Percentiles rank a stretch among this genome's conserved stretches.
Evolutionary conservation across 2,329 filamentous ascomycete species (phyloP).

Genomic region (Fusarium pininemorale): DNA sequence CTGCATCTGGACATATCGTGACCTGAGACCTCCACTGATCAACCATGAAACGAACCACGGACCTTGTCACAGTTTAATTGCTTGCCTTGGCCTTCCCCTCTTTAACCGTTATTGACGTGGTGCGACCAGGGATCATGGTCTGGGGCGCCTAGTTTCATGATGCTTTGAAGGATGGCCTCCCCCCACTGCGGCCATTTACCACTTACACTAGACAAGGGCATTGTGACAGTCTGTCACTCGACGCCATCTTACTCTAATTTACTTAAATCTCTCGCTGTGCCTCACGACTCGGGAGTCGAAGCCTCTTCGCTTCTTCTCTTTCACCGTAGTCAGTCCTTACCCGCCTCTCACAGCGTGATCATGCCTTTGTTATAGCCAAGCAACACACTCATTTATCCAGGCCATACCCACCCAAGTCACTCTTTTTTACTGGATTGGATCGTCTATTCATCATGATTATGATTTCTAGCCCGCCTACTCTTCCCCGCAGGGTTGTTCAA

Average conservation of each 20-base stretch:
- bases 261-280: conserved; percentile 37
- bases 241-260: conserved; percentile 20
- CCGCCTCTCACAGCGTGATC: conserved; percentile 16
- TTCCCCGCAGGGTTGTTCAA: conserved; percentile 37
- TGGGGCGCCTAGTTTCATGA: conserved; percentile 35
- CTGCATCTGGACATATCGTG: background rate
- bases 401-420: conserved; percentile 39
- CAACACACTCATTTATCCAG: conserved; percentile 17
- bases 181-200: conserved; percentile 34
- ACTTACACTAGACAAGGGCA: conserved; percentile 38
- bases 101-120: conserved; percentile 30
- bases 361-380: conserved; percentile 34
- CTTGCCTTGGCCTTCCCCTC: conserved; percentile 31
- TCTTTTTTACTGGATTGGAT: conserved; percentile 31
- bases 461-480: conserved; percentile 34
- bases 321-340: conserved; percentile 4
- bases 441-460: conserved; percentile 40
- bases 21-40: conserved; percentile 28
- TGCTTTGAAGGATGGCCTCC: conserved; percentile 33
- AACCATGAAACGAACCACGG: conserved; percentile 9
- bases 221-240: conserved; percentile 12
- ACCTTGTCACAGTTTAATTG: conserved; percentile 33
- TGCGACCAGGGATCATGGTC: conserved; percentile 22
- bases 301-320: background rate
- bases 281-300: conserved; percentile 11